Evolutionary conservation across 2,329 filamentous ascomycete species (phyloP), one percentile per base, ranked within the genome.

Genomic region (Beauveria varroae): DNA sequence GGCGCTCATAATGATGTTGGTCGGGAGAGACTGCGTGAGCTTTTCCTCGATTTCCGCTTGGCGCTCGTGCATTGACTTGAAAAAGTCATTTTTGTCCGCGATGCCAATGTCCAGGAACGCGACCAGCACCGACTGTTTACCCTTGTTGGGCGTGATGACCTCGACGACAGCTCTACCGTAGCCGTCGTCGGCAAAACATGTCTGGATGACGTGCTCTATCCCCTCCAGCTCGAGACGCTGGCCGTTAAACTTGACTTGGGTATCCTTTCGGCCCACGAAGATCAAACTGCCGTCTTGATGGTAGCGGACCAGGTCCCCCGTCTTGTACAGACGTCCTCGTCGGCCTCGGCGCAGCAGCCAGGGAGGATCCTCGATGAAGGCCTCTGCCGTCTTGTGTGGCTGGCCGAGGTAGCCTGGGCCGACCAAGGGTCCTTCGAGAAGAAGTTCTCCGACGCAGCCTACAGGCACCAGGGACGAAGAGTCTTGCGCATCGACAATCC

Each of bases 191-290:
- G 30, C n/a, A 2, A 62, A n/a, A 20, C 20, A 43, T 7, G 30
- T 44, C 18, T 44, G 50, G 14, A 67, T 57, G 40, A 62, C 56
- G 18, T 64, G 52, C 57, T 68, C 67, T 18, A 67, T 57, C 18
- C 65, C 67, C 20, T 55, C 64, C 12, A 81, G 71, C 69, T 80
- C 84, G 59, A 82, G 71, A 56, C 81, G 69, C 62, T 78, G 83
- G 43, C 85, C 85, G 28, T 77, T 74, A 12, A 85, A 69, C 67
- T 85, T 85, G 56, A 84, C 76, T 67, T 84, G 81, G 0, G 74
- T 74, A 64, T 85, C 81, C 63, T 80, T 80, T 50, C 81, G 73
- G 54, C 80, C 81, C 51, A 80, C 66, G 57, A 78, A 80, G 0
- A 73, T 64, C 9, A 81, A 67, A 22, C 68, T 67, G 1, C 67